Evolutionary conservation across 2,329 filamentous ascomycete genomes (phyloP).

Genomic region (Pseudonectria buxi): DNA sequence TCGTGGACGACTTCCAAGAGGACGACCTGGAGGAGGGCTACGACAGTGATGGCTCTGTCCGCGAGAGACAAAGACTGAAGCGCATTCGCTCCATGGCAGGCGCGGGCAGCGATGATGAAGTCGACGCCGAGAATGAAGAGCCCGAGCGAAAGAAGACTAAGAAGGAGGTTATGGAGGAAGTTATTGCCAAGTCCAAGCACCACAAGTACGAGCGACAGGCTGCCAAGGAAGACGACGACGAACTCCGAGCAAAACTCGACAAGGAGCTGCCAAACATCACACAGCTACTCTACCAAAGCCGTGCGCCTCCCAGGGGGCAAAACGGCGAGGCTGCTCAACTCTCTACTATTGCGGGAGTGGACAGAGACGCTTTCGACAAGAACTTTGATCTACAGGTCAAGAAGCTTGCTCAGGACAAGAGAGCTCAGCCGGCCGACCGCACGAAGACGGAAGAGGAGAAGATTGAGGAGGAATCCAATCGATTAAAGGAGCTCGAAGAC

Average conservation of each 20-base stretch:
- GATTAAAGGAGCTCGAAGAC: constrained; percentile 74
- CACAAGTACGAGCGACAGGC: constrained; percentile 93
- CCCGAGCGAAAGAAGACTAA: constrained; percentile 90
- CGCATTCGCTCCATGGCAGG: constrained; percentile 42
- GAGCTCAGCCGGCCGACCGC: constrained; percentile 76
- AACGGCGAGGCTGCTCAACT: constrained; percentile 15
- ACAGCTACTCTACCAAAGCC: constrained; percentile 53
- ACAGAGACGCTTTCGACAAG: constrained; percentile 66
- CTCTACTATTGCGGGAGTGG: constrained; percentile 42
- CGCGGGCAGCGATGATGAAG: constrained; percentile 42
- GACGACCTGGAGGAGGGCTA: constrained; percentile 59
- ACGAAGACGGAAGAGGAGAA: constrained; percentile 90
- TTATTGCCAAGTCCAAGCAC: constrained; percentile 94
- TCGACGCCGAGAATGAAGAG: constrained; percentile 45
- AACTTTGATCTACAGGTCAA: constrained; percentile 82
- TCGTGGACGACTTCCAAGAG: constrained; percentile 71
- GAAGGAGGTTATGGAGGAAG: constrained; percentile 94
- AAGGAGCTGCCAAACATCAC: constrained; percentile 74
- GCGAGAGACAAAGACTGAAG: constrained; percentile 49
- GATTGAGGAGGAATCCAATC: constrained; percentile 67
- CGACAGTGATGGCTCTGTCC: constrained; percentile 50
- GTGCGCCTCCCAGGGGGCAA: constrained; percentile 33
- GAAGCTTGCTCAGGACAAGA: constrained; percentile 75
- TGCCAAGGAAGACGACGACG: constrained; percentile 87
- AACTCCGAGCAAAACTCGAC: constrained; percentile 76